Conservation (phyloP, 805 yeast species). For the Jamesozyma lodderae region DNA sequence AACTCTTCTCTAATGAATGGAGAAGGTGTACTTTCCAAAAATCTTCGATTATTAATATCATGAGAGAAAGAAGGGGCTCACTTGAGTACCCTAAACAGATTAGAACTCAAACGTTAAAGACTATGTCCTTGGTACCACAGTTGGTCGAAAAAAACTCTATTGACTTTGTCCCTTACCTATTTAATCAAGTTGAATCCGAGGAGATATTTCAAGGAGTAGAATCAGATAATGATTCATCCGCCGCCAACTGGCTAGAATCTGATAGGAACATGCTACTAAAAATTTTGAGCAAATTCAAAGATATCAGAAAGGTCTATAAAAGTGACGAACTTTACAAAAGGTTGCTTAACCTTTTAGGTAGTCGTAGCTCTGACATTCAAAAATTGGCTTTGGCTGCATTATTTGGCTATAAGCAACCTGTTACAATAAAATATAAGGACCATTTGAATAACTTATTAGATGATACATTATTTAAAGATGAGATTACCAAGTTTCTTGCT, state of each 20-base stretch:
- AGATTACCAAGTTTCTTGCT: constrained; percentile 51
- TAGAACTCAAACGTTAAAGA: constrained; percentile 49
- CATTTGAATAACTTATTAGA: constrained; percentile 68
- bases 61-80: constrained; percentile 32
- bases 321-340: constrained; percentile 46
- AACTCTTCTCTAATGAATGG: constrained; percentile 22
- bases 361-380: constrained; percentile 55
- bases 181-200: constrained; percentile 26
- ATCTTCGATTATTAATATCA: constrained; percentile 32
- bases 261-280: constrained; percentile 54
- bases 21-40: constrained; percentile 30
- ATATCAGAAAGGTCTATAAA: constrained; percentile 45
- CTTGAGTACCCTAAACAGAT: constrained; percentile 36
- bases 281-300: constrained; percentile 55
- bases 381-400: constrained; percentile 62
- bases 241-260: constrained; percentile 36
- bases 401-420: constrained; percentile 51
- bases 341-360: constrained; percentile 49
- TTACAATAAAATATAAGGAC: constrained; percentile 59
- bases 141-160: constrained; percentile 59
- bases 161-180: constrained; percentile 50
- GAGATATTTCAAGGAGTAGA: constrained; percentile 13
- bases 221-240: constrained; percentile 1
- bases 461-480: constrained; percentile 79
- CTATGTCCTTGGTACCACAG: constrained; percentile 49